Conservation (phyloP, 2,329 filamentous ascomycete species). For the Talaromyces funiculosus region DNA sequence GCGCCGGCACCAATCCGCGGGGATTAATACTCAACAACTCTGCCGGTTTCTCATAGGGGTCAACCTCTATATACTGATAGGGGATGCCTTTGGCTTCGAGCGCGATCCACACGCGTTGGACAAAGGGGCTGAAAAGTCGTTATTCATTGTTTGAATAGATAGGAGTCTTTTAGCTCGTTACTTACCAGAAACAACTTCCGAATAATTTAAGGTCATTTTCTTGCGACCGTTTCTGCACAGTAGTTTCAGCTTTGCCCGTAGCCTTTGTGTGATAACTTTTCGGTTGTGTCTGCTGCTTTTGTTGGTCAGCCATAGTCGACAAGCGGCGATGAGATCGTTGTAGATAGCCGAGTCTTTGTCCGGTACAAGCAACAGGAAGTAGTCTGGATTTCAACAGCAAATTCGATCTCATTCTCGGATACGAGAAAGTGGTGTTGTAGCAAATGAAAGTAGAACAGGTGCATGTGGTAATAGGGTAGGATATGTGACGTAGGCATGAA, state of each 20-base stretch:
- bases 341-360: neutral
- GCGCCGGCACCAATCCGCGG: slow-evolving; percentile 67
- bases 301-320: slow-evolving; percentile 41
- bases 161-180: slow-evolving; percentile 14
- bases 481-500: slow-evolving; percentile 9
- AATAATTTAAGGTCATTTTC: slow-evolving; percentile 70
- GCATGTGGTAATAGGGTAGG: neutral
- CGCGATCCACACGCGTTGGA: slow-evolving; percentile 84
- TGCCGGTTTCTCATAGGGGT: slow-evolving; percentile 64
- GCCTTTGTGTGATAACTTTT: slow-evolving; percentile 68
- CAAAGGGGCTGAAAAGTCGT: slow-evolving; percentile 60
- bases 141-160: slow-evolving; percentile 14
- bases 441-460: neutral
- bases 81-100: slow-evolving; percentile 70
- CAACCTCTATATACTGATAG: slow-evolving; percentile 83
- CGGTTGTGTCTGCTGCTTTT: slow-evolving; percentile 38
- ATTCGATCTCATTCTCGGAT: neutral
- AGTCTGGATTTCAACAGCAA: neutral
- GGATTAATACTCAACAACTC: slow-evolving; percentile 70
- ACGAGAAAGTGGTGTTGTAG: neutral
- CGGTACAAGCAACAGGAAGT: neutral
- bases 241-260: slow-evolving; percentile 63
- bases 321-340: neutral
- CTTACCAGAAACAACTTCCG: slow-evolving; percentile 76
- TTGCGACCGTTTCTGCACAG: slow-evolving; percentile 63